These are phyloP conservation scores for Parietichytrium sp. DNA, from an alignment of 108 stramenopile genomes.

Conservation along the genomic window DNA sequence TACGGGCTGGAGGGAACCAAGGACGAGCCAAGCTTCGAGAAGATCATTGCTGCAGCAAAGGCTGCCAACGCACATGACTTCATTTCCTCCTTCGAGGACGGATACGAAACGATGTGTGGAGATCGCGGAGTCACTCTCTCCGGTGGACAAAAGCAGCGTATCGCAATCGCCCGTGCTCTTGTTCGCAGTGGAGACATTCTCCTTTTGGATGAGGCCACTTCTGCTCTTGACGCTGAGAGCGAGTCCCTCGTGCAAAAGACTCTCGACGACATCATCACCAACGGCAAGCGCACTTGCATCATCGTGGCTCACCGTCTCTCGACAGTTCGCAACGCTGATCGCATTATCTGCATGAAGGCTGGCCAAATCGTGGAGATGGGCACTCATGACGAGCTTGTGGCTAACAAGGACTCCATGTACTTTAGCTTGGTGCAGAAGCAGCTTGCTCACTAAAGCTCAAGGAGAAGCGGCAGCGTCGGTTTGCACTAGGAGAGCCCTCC, in stretches of 20 bases:
- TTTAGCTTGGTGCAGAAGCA: too few species aligned
- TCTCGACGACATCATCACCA: conserved; percentile 64
- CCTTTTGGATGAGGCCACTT: conserved; percentile 80
- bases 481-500: too few species aligned
- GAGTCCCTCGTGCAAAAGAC: conserved; percentile 76
- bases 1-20: conserved; percentile 66
- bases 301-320: conserved; percentile 76
- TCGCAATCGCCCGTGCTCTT: conserved; percentile 84
- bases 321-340: conserved; percentile 80
- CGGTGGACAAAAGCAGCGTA: conserved; percentile 87
- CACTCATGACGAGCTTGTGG: conserved; percentile 74
- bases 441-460: too few species aligned
- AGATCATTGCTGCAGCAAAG: conserved; percentile 64
- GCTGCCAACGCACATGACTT: conserved; percentile 74
- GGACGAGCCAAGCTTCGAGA: conserved; percentile 64
- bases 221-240: conserved; percentile 66
- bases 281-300: not conserved
- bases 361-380: conserved; percentile 75
- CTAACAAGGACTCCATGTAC: conserved; percentile 39
- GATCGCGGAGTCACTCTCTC: conserved; percentile 79
- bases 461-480: too few species aligned
- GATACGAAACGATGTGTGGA: conserved; percentile 81
- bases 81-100: conserved; percentile 70
- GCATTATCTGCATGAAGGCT: conserved; percentile 76
- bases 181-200: conserved; percentile 74